Conservation (phyloP, 2,329 filamentous ascomycete species). For the Ascocoryne sarcoides region DNA sequence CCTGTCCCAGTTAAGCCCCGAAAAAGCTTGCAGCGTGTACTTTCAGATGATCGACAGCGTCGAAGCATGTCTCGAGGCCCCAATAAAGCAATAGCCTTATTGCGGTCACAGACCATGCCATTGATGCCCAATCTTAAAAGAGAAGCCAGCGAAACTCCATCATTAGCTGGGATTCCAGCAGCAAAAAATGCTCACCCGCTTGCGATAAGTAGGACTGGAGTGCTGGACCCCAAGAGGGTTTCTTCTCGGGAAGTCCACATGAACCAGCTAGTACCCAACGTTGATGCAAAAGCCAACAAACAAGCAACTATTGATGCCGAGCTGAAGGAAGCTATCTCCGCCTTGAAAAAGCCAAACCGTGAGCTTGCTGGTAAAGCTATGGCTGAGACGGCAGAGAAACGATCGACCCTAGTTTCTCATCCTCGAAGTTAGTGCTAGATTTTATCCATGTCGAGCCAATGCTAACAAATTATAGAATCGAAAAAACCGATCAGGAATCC, state of each 20-base stretch:
- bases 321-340: conserved; percentile 63
- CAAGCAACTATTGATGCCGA: conserved; percentile 62
- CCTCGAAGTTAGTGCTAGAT: conserved; percentile 39
- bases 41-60: conserved; percentile 47
- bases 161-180: conserved; percentile 40
- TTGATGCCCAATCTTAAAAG: conserved; percentile 54
- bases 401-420: conserved; percentile 39
- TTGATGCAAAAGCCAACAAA: conserved; percentile 51
- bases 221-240: conserved; percentile 35
- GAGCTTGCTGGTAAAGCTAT: conserved; percentile 58
- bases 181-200: conserved; percentile 32
- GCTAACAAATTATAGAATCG: conserved; percentile 37
- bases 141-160: conserved; percentile 54
- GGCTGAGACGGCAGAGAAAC: conserved; percentile 57
- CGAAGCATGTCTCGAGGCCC: conserved; percentile 49
- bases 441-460: background rate
- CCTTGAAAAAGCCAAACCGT: conserved; percentile 68
- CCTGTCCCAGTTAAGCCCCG: conserved; percentile 34
- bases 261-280: conserved; percentile 41
- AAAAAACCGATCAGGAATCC: conserved; percentile 40
- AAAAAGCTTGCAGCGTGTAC: conserved; percentile 51
- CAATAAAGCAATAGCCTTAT: conserved; percentile 50
- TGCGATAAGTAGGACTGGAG: conserved; percentile 30
- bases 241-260: conserved; percentile 46
- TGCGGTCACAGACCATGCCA: conserved; percentile 60